Evolutionary conservation across 202 grass and related monocot genomes (phyloP), one percentile per base, ranked within the genome.

Genomic region (Panicum hallii): DNA sequence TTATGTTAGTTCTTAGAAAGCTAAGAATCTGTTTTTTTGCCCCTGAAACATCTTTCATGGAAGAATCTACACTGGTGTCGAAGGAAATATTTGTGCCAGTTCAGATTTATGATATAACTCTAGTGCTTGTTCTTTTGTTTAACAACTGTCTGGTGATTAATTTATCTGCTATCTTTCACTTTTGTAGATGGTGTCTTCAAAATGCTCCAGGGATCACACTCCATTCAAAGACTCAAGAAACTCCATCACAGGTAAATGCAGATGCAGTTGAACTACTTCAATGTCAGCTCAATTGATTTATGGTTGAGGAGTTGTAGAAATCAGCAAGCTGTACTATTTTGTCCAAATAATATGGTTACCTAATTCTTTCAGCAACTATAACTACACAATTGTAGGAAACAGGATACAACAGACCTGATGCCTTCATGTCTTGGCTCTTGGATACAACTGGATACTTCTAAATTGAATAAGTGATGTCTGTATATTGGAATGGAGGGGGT

Each of bases 121-220:
- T 5, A 61, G 26, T 63, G 26, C 26, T 63, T 63, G 60, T 63
- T 63, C 60, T 63, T 63, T 63, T 63, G 60, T 63, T 63, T 63
- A 63, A 32, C 60, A 30, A 63, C 11, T 32, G 26, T 63, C 32
- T 63, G 9, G 22, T 61, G 26, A 14, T 30, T 30, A 62, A 30
- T 62, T 61, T 62, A 62, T 62, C 11, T 62, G 58, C 11, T 62
- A 26, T 30, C 57, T 61, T 20, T 61, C 58, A 30, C n/a, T 60
- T 9, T 60, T 28, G 58, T 15, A 63, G 60, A 63, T 63, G 60
- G 11, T 63, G 26, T 30, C 60, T 63, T 30, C 26, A 63, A 63
- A 32, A 14, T 26, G 11, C 28, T 63, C 60, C 6, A 28, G 26
- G 60, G 26, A 32, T 63, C 12, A 4, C 60, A 63, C 60, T 63